Conservation (phyloP, 139 green algal species). For the Closterium sp. region DNA sequence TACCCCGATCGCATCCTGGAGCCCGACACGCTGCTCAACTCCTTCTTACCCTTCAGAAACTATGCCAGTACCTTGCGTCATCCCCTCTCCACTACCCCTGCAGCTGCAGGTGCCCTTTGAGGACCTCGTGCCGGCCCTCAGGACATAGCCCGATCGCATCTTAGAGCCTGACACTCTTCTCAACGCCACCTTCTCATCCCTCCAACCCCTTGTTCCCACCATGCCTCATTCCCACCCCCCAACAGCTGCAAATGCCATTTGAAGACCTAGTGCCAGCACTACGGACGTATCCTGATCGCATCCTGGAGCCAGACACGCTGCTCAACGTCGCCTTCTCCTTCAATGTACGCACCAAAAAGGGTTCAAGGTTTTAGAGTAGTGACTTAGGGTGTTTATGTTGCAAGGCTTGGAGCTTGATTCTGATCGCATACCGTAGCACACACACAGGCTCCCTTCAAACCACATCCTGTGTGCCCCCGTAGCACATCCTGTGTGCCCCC, state of each 20-base stretch:
- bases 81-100: too few species aligned
- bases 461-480: too few species aligned
- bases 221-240: background rate
- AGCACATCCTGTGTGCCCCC: too few species aligned
- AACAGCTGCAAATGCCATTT: constrained; percentile 43
- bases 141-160: background rate
- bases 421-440: too few species aligned
- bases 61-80: too few species aligned
- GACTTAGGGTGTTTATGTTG: too few species aligned
- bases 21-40: background rate
- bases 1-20: background rate
- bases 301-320: background rate
- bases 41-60: too few species aligned
- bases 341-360: constrained; percentile 2
- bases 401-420: too few species aligned
- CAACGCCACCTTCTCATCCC: constrained; percentile 26
- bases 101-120: constrained; percentile 16
- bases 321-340: background rate
- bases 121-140: background rate
- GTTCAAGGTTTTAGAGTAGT: too few species aligned
- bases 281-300: background rate
- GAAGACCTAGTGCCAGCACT: constrained; percentile 39
- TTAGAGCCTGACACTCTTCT: background rate
- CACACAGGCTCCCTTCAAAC: background rate
- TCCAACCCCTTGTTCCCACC: too few species aligned